Percentiles rank a stretch among this genome's conserved stretches.
These are phyloP conservation scores for Blakeslea trispora DNA, from an alignment of 371 early-diverging fungal species.

Conservation along the genomic window DNA sequence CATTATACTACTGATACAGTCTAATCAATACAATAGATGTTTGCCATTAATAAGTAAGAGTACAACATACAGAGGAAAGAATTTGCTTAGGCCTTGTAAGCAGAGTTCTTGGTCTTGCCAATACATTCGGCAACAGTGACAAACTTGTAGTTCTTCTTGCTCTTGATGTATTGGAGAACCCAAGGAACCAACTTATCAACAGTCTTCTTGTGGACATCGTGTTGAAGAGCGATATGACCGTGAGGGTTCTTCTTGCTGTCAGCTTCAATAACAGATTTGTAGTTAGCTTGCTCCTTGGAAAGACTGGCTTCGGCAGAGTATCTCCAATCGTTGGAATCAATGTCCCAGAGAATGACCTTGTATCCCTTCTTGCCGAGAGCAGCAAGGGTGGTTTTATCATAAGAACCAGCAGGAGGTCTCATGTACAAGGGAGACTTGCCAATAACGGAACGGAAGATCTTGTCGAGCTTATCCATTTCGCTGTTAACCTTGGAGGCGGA, in stretches of 20 bases:
- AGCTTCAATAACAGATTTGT: slow-evolving; percentile 24
- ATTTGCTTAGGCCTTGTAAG: slow-evolving; percentile 23
- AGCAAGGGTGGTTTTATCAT: slow-evolving; percentile 19
- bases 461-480: slow-evolving; percentile 30
- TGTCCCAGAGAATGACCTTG: slow-evolving; percentile 32
- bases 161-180: slow-evolving; percentile 42
- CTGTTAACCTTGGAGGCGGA: slow-evolving; percentile 13
- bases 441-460: slow-evolving; percentile 22
- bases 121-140: slow-evolving; percentile 50
- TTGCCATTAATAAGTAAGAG: neutral
- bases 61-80: neutral
- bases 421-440: slow-evolving; percentile 31
- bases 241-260: slow-evolving; percentile 24
- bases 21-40: too few relatives aligned
- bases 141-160: slow-evolving; percentile 44
- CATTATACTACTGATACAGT: too few relatives aligned
- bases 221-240: slow-evolving; percentile 36
- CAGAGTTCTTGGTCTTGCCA: slow-evolving; percentile 29
- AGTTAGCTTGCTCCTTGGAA: slow-evolving; percentile 16
- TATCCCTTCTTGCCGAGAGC: slow-evolving; percentile 24
- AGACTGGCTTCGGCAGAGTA: slow-evolving; percentile 13
- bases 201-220: slow-evolving; percentile 51
- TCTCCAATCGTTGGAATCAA: slow-evolving; percentile 36
- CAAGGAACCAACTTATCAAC: slow-evolving; percentile 41
- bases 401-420: slow-evolving; percentile 31